Conservation (phyloP, 768 basidiomycete genomes). For the Leccinum imitatum region DNA sequence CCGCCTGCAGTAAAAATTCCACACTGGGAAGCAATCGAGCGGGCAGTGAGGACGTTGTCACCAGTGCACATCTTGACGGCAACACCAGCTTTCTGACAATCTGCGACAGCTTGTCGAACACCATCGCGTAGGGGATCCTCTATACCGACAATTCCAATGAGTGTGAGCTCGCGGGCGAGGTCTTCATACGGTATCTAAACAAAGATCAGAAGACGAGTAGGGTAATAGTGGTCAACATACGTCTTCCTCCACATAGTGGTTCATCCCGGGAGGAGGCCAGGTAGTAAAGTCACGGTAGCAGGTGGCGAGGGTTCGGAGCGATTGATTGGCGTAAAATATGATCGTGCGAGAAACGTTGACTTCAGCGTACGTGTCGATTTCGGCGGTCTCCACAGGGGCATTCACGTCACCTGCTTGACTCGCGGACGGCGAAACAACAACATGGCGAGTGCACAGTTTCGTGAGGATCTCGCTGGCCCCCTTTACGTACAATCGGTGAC, state of each 20-base stretch:
- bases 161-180: constrained; percentile 70
- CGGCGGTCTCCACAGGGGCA: constrained; percentile 49
- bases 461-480: constrained; percentile 94
- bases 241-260: constrained; percentile 48
- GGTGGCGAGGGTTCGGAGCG: constrained; percentile 88
- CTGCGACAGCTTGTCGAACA: constrained; percentile 83
- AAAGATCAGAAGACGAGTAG: constrained; percentile 11
- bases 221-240: constrained; percentile 35
- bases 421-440: constrained; percentile 53
- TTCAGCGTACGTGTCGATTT: constrained; percentile 63
- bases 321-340: constrained; percentile 97
- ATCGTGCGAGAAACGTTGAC: constrained; percentile 92
- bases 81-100: constrained; percentile 88
- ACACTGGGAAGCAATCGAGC: constrained; percentile 96
- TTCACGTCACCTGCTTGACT: constrained; percentile 18
- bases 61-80: constrained; percentile 98
- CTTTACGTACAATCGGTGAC: constrained; percentile 78
- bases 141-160: constrained; percentile 91
- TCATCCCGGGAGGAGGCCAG: constrained; percentile 73
- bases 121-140: constrained; percentile 94
- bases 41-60: constrained; percentile 91
- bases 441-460: constrained; percentile 69
- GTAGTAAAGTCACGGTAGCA: constrained; percentile 85
- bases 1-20: constrained; percentile 94
- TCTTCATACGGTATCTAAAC: constrained; percentile 65